Evolutionary conservation across 1,284 basidiomycete genomes (phyloP), one percentile per base, ranked within the genome.

Genomic region (Phellopilus nigrolimitatus): DNA sequence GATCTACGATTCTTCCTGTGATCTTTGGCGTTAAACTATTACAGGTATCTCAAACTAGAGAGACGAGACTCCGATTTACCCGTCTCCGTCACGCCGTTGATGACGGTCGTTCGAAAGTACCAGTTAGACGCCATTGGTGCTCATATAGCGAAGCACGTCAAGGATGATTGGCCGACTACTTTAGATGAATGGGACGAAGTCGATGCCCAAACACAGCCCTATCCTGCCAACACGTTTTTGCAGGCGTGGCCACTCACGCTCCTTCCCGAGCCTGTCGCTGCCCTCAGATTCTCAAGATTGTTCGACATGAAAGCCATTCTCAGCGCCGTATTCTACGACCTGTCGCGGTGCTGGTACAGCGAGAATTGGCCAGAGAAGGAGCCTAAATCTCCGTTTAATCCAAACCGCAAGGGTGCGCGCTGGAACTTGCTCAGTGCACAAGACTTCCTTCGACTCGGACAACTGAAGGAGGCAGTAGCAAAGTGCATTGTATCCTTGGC

Each of bases 151-250:
- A 34, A 39, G 34, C 46, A 21, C 12, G 12, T 48, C 9, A 38
- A 21, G 28, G 33, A 31, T 28, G 34, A 8, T 10, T 48, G 46
- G 46, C 46, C 46, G 12, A 19, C 15, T 9, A 39, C 3, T n/a
- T 22, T 48, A 19, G 46, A 48, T 12, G 46, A 37, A 38, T 48
- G 46, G 46, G 46, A 48, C 25, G 22, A 42, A n/a, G n/a, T n/a
- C n/a, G 15, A 41, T 25, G 19, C 6, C 19, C 6, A 10, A 10
- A n/a, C n/a, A n/a, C n/a, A n/a, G n/a, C n/a, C n/a, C n/a, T n/a
- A n/a, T n/a, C n/a, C n/a, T n/a, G n/a, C n/a, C n/a, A n/a, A n/a
- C n/a, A n/a, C n/a, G n/a, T n/a, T n/a, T n/a, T n/a, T n/a, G n/a
- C n/a, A n/a, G n/a, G n/a, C n/a, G n/a, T n/a, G n/a, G n/a, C n/a